Base-by-base conservation (phyloP, 2,329 filamentous ascomycete species). In the Capronia coronata region DNA sequence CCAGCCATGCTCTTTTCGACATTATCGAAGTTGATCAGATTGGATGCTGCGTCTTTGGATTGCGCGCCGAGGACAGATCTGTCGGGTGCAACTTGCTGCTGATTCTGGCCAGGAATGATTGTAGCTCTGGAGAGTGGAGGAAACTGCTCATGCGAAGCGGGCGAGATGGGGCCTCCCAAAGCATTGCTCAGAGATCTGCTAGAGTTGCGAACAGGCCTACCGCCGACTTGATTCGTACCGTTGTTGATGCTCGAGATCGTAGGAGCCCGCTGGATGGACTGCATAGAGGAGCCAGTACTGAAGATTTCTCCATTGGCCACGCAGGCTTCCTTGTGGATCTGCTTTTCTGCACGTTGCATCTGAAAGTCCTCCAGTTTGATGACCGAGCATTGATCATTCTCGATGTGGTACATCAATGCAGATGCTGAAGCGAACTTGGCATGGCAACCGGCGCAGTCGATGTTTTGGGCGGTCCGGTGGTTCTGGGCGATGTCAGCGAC, bases 371-470 rank as follows among this genome's bases (percentile, higher is more conserved):
- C 51, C 1, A 65, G 56, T 1, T 55, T 58, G 52, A 80, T 74
- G 2, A 62, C 63, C 0, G 55, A 41, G 59, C 79, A 83, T 29
- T 73, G 62, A 16, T 72, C 72, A 8, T 68, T 66, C 57, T 82
- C 78, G 16, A 82, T 69, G 56, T 83, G 79, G 13, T 65, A 64
- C 49, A 81, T 72, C 32, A 80, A 63, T 3, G 67, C 65, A 5
- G 68, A 64, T 0, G 77, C 77, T 8, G 68, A 68, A 10, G 63
- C 65, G 62, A 79, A 82, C 2, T 66, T 60, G 8, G 59, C 51
- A 3, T 63, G 56, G 59, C 79, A 83, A 13, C 65, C 66, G 23
- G 54, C 50, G 59, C 79, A 83, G 2, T 61, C 57, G 40, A 82
- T 65, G 71, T 64, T 5, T 71, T 61, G 8, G 65, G 71, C 55